These are phyloP conservation scores for Teratosphaeria gauchensis DNA, from an alignment of 2,329 filamentous ascomycete genomes.

Conservation along the genomic window DNA sequence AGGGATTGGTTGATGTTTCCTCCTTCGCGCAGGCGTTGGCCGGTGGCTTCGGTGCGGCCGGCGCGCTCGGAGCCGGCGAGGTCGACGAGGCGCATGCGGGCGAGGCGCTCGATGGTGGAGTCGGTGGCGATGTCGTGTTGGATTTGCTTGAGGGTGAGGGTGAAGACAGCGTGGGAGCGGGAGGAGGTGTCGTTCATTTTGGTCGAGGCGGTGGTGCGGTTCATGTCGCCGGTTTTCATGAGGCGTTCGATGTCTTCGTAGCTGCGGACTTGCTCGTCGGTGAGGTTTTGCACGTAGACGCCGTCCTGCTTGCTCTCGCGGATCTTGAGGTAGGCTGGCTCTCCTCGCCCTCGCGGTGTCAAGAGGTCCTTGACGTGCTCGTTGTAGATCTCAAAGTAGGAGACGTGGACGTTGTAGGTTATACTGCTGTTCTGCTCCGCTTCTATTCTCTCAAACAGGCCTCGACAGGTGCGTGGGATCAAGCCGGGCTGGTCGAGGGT, in stretches of 20 bases:
- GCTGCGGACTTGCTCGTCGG: conserved; percentile 81
- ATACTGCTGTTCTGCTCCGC: conserved; percentile 78
- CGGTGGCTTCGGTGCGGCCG: conserved; percentile 90
- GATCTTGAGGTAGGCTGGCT: conserved; percentile 91
- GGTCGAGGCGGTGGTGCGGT: conserved; percentile 80
- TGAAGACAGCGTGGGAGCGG: conserved; percentile 94
- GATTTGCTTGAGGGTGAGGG: conserved; percentile 95
- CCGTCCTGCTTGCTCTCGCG: conserved; percentile 90
- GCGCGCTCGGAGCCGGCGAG: conserved; percentile 90
- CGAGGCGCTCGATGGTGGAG: conserved; percentile 89
- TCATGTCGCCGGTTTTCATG: conserved; percentile 83
- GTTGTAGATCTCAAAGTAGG: conserved; percentile 99
- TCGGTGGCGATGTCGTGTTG: conserved; percentile 96
- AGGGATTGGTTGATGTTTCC: conserved; percentile 99
- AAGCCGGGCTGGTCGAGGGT: conserved; percentile 73
- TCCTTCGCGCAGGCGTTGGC: conserved; percentile 80
- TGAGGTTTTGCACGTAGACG: conserved; percentile 93
- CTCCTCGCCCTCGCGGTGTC: conserved; percentile 56
- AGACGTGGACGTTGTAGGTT: conserved; percentile 93
- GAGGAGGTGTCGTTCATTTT: conserved; percentile 99
- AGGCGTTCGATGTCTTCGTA: conserved; percentile 78
- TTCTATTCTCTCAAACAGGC: conserved; percentile 89
- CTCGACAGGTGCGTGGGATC: conserved; percentile 90
- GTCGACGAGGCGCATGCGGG: conserved; percentile 89
- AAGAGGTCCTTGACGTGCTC: conserved; percentile 94